Conservation (phyloP, 768 basidiomycete genomes). For the Pleurotus pulmonarius region DNA sequence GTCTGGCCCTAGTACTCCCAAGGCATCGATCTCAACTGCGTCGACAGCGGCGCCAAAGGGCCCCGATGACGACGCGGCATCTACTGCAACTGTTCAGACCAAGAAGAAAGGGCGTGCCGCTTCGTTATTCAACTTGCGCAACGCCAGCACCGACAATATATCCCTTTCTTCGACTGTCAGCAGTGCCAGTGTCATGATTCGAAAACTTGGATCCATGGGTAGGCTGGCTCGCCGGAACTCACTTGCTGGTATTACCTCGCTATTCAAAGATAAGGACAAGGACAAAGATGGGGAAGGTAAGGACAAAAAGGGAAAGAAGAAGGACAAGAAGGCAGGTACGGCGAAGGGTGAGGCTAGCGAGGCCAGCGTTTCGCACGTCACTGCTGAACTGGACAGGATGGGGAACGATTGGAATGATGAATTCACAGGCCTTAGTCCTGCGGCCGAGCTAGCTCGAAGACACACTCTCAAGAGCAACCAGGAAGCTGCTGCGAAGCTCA, state of each 20-base stretch:
- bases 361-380: slow-evolving; percentile 75
- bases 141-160: slow-evolving; percentile 91
- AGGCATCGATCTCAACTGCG: background rate
- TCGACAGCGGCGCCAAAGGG: slow-evolving; percentile 5
- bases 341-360: slow-evolving; percentile 64
- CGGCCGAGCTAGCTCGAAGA: slow-evolving; percentile 84
- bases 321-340: slow-evolving; percentile 43
- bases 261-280: slow-evolving; percentile 79
- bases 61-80: slow-evolving; percentile 35
- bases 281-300: slow-evolving; percentile 31
- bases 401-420: slow-evolving; percentile 58
- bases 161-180: slow-evolving; percentile 93
- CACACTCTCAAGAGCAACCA: slow-evolving; percentile 90
- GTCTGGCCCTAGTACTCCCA: background rate
- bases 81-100: slow-evolving; percentile 41
- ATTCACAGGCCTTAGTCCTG: slow-evolving; percentile 80
- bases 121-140: slow-evolving; percentile 84
- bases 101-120: slow-evolving; percentile 75
- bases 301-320: slow-evolving; percentile 38
- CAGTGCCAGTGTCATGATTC: slow-evolving; percentile 93
- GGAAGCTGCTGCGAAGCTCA: slow-evolving; percentile 66
- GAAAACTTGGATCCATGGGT: slow-evolving; percentile 90
- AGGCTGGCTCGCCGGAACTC: slow-evolving; percentile 88
- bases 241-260: slow-evolving; percentile 83
- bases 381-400: slow-evolving; percentile 77